These are phyloP conservation scores for Ceratocystis alfenasii DNA, from an alignment of 2,329 filamentous ascomycete species.

Conservation along the genomic window DNA sequence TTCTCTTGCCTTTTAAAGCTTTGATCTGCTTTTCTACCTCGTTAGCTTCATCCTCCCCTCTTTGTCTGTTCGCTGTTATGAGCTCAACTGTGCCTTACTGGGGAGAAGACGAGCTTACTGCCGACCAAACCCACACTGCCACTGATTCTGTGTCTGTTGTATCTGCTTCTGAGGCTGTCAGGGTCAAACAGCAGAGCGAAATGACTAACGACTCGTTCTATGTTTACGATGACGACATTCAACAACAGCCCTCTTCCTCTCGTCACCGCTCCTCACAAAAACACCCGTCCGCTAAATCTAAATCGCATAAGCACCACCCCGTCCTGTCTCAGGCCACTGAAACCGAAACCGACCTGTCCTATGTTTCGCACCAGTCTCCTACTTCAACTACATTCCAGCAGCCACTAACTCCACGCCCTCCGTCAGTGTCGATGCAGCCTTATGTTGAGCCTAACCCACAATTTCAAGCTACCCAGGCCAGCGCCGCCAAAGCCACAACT, in stretches of 20 bases:
- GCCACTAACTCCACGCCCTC: constrained; percentile 20
- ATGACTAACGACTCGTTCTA: constrained; percentile 21
- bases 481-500: background rate
- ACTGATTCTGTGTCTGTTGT: background rate
- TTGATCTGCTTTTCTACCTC: background rate
- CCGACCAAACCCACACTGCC: background rate
- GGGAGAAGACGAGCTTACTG: constrained; percentile 13
- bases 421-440: constrained; percentile 13
- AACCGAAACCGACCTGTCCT: constrained; percentile 13
- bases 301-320: background rate
- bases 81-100: constrained; percentile 18
- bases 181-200: constrained; percentile 18
- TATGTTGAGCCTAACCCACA: background rate
- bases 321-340: constrained; percentile 11
- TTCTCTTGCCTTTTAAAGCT: too few species aligned
- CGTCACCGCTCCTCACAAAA: background rate
- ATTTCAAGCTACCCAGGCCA: background rate
- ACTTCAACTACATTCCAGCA: constrained; percentile 21
- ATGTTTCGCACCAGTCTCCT: constrained; percentile 15
- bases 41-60: background rate
- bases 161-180: constrained; percentile 14
- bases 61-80: constrained; percentile 9
- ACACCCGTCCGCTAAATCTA: background rate
- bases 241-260: constrained; percentile 12
- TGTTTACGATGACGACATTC: constrained; percentile 7